phyloP scores from a whole-genome alignment of 306 rosid species.

The Cercis canadensis region DNA sequence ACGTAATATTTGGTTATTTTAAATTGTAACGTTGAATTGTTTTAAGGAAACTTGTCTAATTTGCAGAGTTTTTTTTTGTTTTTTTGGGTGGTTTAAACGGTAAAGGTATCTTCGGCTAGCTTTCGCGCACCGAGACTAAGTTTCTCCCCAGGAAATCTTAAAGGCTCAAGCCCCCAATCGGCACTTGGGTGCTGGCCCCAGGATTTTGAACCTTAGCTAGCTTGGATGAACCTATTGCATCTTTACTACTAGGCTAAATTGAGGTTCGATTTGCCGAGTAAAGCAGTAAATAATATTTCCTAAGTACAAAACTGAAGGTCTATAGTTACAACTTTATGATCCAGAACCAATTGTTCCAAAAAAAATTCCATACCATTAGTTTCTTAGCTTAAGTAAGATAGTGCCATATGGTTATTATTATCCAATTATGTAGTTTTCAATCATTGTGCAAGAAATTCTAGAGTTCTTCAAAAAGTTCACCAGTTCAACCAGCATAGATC shows the following conservation, averaged over 20 bases:
- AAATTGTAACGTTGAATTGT: not conserved
- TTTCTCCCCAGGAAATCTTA: no score
- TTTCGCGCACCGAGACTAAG: no score
- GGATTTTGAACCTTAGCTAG: no score
- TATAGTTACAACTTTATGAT: not conserved
- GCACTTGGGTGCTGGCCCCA: no score
- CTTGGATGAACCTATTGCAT: no score
- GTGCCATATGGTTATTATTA: not conserved
- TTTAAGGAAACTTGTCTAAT: not conserved
- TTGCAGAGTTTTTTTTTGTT: not conserved
- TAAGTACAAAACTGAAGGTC: not conserved
- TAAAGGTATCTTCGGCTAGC: no score
- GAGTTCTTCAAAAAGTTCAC: slow-evolving; percentile 73
- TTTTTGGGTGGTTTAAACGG: no score
- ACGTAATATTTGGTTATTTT: not conserved
- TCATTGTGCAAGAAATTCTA: slow-evolving; percentile 66
- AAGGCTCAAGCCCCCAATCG: no score
- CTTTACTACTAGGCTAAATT: no score
- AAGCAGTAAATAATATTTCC: not conserved
- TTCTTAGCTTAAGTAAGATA: not conserved
- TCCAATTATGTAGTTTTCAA: not conserved
- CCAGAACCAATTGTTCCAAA: not conserved
- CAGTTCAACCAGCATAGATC: slow-evolving; percentile 62
- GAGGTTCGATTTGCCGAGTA: not conserved
- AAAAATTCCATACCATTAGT: not conserved